These are phyloP conservation scores for Mortierella sp. DNA, from an alignment of 371 early-diverging fungal genomes.

Conservation along the genomic window DNA sequence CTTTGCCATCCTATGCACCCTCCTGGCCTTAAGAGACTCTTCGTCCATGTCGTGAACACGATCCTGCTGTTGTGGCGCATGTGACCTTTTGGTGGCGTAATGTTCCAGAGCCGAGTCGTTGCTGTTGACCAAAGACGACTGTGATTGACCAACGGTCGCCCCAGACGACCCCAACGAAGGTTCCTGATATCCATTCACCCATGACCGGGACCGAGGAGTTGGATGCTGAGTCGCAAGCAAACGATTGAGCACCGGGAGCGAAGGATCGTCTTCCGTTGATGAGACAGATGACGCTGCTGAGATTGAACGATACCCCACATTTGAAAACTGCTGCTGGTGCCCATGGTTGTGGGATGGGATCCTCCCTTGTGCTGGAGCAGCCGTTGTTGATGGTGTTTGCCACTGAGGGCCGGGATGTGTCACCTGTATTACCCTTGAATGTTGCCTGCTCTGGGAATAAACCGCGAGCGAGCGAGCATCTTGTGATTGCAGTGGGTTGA, in stretches of 20 bases:
- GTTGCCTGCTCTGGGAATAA: slow-evolving; percentile 18
- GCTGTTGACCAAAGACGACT: neutral
- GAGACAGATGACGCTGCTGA: neutral
- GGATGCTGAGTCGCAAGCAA: neutral
- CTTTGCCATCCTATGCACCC: slow-evolving; percentile 29
- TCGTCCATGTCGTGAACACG: neutral
- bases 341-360: neutral
- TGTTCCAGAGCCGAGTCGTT: neutral
- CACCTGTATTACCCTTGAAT: slow-evolving; percentile 20
- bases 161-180: neutral
- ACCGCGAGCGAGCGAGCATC: slow-evolving; percentile 24
- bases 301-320: neutral
- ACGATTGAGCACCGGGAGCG: neutral
- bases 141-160: neutral
- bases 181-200: slow-evolving; percentile 1
- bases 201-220: neutral
- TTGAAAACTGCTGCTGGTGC: neutral
- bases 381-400: neutral
- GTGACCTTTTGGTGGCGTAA: neutral
- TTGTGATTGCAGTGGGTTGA: neutral
- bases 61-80: neutral
- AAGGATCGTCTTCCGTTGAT: neutral
- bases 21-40: slow-evolving; percentile 3
- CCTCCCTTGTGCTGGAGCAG: neutral
- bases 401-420: slow-evolving; percentile 19